Conservation (phyloP, 805 yeast species). For the Myxozyma vanderwaltii region DNA sequence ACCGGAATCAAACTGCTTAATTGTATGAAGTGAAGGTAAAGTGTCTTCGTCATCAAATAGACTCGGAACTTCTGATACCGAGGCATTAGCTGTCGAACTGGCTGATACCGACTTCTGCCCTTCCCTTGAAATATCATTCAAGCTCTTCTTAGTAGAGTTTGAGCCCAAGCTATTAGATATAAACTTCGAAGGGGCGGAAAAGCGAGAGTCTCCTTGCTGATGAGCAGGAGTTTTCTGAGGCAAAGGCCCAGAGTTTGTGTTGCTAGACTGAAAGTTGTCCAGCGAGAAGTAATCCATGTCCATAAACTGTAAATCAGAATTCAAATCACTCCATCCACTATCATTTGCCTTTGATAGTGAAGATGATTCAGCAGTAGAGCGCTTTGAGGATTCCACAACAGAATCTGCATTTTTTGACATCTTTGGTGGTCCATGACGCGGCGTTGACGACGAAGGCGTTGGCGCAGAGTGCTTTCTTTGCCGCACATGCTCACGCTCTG, state of each 20-base stretch:
- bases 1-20: not conserved
- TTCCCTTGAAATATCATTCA: too few species aligned
- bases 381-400: not conserved
- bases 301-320: constrained; percentile 4
- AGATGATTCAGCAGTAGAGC: not conserved
- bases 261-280: not conserved
- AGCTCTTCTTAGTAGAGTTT: too few species aligned
- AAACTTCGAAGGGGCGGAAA: too few species aligned
- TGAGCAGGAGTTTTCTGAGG: not conserved
- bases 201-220: not conserved
- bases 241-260: not conserved
- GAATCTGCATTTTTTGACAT: not conserved
- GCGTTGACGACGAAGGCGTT: not conserved
- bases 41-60: constrained; percentile 1
- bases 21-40: not conserved
- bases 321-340: not conserved
- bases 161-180: too few species aligned
- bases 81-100: not conserved
- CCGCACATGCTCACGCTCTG: not conserved
- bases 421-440: not conserved
- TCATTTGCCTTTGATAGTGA: not conserved
- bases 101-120: not conserved
- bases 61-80: not conserved
- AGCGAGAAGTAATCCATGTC: constrained; percentile 11
- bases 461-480: not conserved